phyloP scores from a whole-genome alignment of 2,329 filamentous ascomycete genomes.

The Neofusicoccum cordaticola region DNA sequence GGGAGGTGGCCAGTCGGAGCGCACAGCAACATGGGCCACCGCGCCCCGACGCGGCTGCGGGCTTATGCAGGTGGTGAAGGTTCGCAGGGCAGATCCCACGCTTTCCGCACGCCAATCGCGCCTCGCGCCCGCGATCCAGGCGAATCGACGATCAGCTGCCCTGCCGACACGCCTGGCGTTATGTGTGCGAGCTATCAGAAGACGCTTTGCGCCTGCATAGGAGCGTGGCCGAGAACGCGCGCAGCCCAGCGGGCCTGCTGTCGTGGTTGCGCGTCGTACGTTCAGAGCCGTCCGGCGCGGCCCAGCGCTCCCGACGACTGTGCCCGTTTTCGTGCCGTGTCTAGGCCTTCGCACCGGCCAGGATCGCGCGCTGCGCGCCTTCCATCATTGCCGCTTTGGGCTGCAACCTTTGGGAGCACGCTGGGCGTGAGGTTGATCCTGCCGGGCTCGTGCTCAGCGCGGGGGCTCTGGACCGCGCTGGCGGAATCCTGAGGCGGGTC shows the following conservation, averaged over 20 bases:
- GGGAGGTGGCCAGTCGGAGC: background rate
- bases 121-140: conserved; percentile 4
- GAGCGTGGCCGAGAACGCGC: background rate
- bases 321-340: background rate
- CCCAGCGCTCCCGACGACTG: background rate
- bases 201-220: background rate
- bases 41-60: background rate
- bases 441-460: background rate
- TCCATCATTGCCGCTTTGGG: background rate
- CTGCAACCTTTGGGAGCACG: background rate
- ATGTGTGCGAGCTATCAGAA: conserved; percentile 2
- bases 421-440: conserved; percentile 1
- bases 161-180: background rate
- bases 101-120: background rate
- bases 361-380: background rate
- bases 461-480: background rate
- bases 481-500: background rate
- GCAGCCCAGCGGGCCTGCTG: background rate
- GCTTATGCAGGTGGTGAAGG: conserved; percentile 3
- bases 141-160: conserved; percentile 1
- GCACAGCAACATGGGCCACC: background rate
- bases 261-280: background rate
- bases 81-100: conserved; percentile 1
- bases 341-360: background rate
- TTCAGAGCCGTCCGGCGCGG: background rate